A percentile compares a stretch with the other conserved stretches of the same genome.
Evolutionary conservation across 768 basidiomycete genomes (phyloP).

Genomic region (Termitomyces sp.): DNA sequence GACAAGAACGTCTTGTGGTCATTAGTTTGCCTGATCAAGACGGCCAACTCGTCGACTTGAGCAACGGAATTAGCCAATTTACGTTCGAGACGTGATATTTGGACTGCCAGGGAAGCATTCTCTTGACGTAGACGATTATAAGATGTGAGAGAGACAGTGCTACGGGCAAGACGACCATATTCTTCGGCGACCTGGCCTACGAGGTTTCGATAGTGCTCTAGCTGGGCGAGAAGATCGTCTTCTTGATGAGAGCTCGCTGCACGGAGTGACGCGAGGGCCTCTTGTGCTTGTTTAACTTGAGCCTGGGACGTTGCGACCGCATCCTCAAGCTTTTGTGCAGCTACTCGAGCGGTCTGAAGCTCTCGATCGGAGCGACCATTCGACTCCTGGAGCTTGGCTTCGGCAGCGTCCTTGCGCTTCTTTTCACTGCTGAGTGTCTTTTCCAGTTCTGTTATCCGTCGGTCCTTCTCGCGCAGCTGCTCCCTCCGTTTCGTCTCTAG

Average conservation of each 20-base stretch:
- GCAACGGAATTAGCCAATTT: slow-evolving; percentile 66
- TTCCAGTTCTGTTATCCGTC: slow-evolving; percentile 52
- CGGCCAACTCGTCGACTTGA: slow-evolving; percentile 61
- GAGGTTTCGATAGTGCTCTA: slow-evolving; percentile 46
- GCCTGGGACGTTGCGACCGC: slow-evolving; percentile 32
- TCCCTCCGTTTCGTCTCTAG: slow-evolving; percentile 49
- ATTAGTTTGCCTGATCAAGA: slow-evolving; percentile 54
- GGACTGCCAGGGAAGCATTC: slow-evolving; percentile 34
- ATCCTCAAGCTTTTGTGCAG: slow-evolving; percentile 29
- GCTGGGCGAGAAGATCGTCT: slow-evolving; percentile 41
- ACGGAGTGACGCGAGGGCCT: slow-evolving; percentile 27
- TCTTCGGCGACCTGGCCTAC: slow-evolving; percentile 49
- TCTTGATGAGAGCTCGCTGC: slow-evolving; percentile 33
- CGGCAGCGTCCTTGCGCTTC: slow-evolving; percentile 44
- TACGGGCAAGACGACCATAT: slow-evolving; percentile 46
- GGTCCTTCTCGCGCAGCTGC: slow-evolving; percentile 53
- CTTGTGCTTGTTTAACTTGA: slow-evolving; percentile 31
- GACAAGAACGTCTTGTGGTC: slow-evolving; percentile 47
- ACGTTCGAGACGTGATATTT: slow-evolving; percentile 54
- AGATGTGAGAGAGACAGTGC: slow-evolving; percentile 33
- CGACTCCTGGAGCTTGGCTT: slow-evolving; percentile 40
- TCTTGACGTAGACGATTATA: slow-evolving; percentile 38
- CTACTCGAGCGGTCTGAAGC: slow-evolving; percentile 26
- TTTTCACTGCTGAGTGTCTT: slow-evolving; percentile 45
- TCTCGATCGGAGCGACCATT: slow-evolving; percentile 40